Conservation (phyloP, 2,329 filamentous ascomycete species). For the Ceratocystis smalleyi region DNA sequence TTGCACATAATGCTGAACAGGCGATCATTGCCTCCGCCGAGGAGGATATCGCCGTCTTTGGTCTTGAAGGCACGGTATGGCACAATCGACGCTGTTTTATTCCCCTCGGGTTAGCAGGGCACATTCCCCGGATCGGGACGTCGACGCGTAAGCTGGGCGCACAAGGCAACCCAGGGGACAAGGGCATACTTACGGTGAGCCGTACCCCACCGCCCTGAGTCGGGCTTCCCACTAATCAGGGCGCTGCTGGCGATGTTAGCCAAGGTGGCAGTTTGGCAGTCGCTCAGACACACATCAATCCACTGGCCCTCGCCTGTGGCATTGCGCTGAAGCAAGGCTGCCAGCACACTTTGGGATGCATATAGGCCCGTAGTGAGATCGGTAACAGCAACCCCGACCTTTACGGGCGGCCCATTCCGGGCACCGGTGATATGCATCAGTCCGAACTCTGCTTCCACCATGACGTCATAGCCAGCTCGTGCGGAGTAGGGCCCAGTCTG, state of each 20-base stretch:
- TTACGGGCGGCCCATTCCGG: conserved; percentile 78
- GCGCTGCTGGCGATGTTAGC: conserved; percentile 92
- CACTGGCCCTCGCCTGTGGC: conserved; percentile 73
- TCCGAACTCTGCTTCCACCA: conserved; percentile 97
- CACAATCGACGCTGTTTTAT: conserved; percentile 69
- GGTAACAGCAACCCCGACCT: conserved; percentile 93
- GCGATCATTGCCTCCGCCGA: conserved; percentile 58
- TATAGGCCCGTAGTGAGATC: conserved; percentile 92
- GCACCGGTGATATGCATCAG: conserved; percentile 96
- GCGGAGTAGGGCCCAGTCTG: conserved; percentile 82
- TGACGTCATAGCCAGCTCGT: conserved; percentile 91
- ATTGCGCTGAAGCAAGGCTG: conserved; percentile 62
- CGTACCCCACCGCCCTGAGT: conserved; percentile 86
- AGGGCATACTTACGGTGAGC: conserved; percentile 55
- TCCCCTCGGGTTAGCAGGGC: neutral
- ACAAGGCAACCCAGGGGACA: neutral
- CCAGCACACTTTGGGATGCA: conserved; percentile 90
- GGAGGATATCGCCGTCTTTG: conserved; percentile 52
- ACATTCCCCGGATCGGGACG: neutral
- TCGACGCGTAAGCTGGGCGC: neutral
- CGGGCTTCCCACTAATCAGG: conserved; percentile 72
- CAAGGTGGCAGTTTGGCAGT: conserved; percentile 87
- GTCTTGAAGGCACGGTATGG: conserved; percentile 78
- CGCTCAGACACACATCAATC: conserved; percentile 78
- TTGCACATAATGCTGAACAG: conserved; percentile 51